Conservation (phyloP, 495 filamentous ascomycete genomes). For the Penicillium samsonianum region DNA sequence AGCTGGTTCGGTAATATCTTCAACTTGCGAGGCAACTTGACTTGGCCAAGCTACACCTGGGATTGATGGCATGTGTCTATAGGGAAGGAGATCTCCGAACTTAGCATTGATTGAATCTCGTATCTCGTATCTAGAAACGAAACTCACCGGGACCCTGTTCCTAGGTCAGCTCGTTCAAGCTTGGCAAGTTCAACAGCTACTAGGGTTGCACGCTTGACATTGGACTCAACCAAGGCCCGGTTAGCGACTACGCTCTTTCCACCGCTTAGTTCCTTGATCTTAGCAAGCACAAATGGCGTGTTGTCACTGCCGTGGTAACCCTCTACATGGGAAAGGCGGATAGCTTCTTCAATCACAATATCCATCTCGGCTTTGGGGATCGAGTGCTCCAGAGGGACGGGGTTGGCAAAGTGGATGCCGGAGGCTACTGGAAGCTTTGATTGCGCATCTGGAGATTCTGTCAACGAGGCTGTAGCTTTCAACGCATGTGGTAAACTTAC, state of each 20-base stretch:
- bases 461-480: neutral
- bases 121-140: conserved; percentile 23
- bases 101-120: conserved; percentile 32
- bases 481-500: conserved; percentile 47
- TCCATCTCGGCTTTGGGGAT: conserved; percentile 76
- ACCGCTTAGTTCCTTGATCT: conserved; percentile 77
- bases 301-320: conserved; percentile 75
- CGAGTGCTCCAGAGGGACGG: conserved; percentile 69
- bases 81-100: conserved; percentile 31
- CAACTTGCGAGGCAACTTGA: conserved; percentile 28
- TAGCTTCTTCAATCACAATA: conserved; percentile 67
- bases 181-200: conserved; percentile 75
- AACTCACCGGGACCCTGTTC: conserved; percentile 45
- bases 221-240: conserved; percentile 72
- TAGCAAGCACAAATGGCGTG: conserved; percentile 82
- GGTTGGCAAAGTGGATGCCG: conserved; percentile 85
- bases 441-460: conserved; percentile 57
- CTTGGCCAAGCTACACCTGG: conserved; percentile 28
- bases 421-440: conserved; percentile 63
- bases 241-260: conserved; percentile 76
- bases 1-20: conserved; percentile 11
- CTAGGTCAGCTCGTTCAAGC: conserved; percentile 48
- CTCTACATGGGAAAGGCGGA: conserved; percentile 67
- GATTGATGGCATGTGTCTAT: conserved; percentile 48
- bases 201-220: conserved; percentile 76